Evolutionary conservation across 2,329 filamentous ascomycete genomes (phyloP).

Genomic region (Aspergillus glaucus): DNA sequence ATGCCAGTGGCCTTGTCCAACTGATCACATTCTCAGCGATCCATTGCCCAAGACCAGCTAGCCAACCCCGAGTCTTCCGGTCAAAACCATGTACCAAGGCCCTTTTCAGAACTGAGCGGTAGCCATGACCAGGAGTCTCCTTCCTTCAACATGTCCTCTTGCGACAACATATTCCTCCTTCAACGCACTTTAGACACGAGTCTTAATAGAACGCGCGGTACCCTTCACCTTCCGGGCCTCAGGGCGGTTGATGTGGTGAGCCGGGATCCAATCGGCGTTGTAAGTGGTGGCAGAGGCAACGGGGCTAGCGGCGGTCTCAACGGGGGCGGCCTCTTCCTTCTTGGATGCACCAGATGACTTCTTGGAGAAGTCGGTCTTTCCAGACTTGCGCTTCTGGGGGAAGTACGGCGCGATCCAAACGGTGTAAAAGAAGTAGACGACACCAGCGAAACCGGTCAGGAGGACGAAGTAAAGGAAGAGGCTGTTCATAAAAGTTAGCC

Average conservation of each 20-base stretch:
- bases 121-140: neutral
- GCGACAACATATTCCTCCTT: neutral
- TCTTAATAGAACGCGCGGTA: constrained; percentile 31
- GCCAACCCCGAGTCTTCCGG: constrained; percentile 6
- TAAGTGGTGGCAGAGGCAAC: constrained; percentile 67
- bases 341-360: constrained; percentile 57
- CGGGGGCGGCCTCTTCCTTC: constrained; percentile 58
- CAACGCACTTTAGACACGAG: constrained; percentile 23
- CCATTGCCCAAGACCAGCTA: constrained; percentile 6
- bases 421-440: constrained; percentile 94
- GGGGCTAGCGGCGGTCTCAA: constrained; percentile 65
- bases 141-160: neutral
- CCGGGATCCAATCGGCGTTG: constrained; percentile 91
- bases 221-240: constrained; percentile 58
- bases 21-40: constrained; percentile 18
- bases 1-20: constrained; percentile 7
- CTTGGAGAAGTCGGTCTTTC: constrained; percentile 62
- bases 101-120: neutral
- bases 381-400: constrained; percentile 65
- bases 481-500: constrained; percentile 42
- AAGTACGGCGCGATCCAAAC: constrained; percentile 96
- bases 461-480: constrained; percentile 98
- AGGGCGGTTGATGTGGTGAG: constrained; percentile 81
- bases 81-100: constrained; percentile 5
- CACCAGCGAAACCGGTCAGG: constrained; percentile 67